phyloP scores from a whole-genome alignment of 2,329 filamentous ascomycete species.

The Pseudopithomyces maydicus region DNA sequence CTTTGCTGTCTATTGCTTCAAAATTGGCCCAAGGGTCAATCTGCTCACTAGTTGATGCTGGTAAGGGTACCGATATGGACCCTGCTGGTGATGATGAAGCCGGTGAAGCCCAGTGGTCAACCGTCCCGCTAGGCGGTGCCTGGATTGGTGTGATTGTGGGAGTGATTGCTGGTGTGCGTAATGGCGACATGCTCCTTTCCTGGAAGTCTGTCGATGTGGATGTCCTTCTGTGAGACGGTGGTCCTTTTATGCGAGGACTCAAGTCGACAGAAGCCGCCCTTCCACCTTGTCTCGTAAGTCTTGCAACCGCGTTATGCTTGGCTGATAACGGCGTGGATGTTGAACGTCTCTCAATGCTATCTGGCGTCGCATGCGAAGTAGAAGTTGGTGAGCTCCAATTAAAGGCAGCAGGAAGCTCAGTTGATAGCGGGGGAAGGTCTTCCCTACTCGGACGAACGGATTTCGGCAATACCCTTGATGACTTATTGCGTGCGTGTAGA shows the following conservation, averaged over 20 bases:
- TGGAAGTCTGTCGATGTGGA: constrained; percentile 9
- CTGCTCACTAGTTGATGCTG: neutral
- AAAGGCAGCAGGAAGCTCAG: constrained; percentile 33
- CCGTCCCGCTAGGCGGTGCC: neutral
- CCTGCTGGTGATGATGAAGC: neutral
- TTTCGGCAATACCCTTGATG: constrained; percentile 23
- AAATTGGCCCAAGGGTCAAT: constrained; percentile 23
- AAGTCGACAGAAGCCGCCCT: constrained; percentile 28
- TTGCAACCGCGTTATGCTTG: constrained; percentile 20
- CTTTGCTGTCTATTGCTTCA: constrained; percentile 18
- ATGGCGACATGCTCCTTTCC: neutral
- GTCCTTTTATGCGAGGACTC: constrained; percentile 13
- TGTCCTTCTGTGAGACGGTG: constrained; percentile 20
- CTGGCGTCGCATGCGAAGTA: constrained; percentile 23
- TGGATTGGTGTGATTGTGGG: neutral
- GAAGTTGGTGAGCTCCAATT: constrained; percentile 40
- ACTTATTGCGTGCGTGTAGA: constrained; percentile 30
- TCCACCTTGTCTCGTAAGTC: constrained; percentile 23
- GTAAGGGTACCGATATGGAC: neutral
- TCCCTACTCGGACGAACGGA: constrained; percentile 22
- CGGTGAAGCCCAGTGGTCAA: constrained; percentile 13
- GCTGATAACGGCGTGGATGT: constrained; percentile 22
- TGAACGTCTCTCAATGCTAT: constrained; percentile 19
- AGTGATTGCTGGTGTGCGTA: neutral
- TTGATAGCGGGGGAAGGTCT: constrained; percentile 25